These are phyloP conservation scores for Pulicaria dysenterica DNA, from an alignment of 129 eudicot species.

Conservation along the genomic window DNA sequence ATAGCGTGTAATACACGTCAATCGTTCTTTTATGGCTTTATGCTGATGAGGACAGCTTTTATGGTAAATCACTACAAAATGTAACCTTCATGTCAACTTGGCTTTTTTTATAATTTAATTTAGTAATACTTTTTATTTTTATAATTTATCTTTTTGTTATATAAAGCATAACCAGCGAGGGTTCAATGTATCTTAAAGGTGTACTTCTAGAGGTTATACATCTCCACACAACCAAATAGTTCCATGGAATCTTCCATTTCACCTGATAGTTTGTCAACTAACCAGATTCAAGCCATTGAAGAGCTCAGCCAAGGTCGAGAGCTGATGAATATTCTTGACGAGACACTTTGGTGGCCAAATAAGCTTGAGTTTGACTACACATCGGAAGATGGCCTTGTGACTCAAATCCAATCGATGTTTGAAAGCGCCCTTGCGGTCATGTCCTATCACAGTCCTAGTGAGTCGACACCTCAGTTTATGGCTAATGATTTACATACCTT, in stretches of 20 bases:
- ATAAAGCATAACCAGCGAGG: too few relatives aligned
- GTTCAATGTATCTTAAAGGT: too few relatives aligned
- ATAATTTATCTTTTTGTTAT: too few relatives aligned
- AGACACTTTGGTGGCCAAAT: constrained; percentile 15
- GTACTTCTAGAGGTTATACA: too few relatives aligned
- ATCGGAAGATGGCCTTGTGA: constrained; percentile 27
- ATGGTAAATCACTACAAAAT: too few relatives aligned
- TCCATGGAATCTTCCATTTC: constrained; percentile 25
- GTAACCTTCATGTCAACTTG: too few relatives aligned
- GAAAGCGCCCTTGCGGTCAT: constrained; percentile 28
- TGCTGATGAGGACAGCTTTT: too few relatives aligned
- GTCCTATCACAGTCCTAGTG: constrained; percentile 15
- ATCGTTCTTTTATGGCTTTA: too few relatives aligned
- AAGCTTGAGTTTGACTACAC: neutral
- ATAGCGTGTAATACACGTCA: too few relatives aligned
- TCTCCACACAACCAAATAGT: neutral
- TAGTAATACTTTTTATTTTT: too few relatives aligned
- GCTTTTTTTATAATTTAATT: too few relatives aligned
- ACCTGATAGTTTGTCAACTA: constrained; percentile 25
- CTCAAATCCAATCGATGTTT: constrained; percentile 31
- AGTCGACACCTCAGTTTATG: constrained; percentile 28
- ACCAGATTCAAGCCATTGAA: constrained; percentile 23
- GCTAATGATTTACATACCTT: neutral
- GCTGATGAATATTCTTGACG: constrained; percentile 30
- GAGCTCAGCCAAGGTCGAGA: constrained; percentile 44